Percentiles rank a stretch among this genome's conserved stretches.
Evolutionary conservation across 495 filamentous ascomycete species (phyloP).

Genomic region (Sordaria brevicollis): DNA sequence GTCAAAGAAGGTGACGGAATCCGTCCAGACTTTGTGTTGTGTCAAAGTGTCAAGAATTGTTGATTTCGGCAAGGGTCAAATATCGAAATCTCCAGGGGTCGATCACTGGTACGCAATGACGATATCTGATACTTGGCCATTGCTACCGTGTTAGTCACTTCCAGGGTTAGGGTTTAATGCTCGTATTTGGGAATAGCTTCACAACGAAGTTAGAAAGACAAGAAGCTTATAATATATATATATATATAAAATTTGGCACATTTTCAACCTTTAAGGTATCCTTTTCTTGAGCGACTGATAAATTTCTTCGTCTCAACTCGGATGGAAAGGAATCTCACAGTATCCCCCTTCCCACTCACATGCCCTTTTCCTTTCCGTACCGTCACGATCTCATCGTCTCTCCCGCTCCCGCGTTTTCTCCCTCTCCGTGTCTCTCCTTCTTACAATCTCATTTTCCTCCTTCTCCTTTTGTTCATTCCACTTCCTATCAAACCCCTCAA

Average conservation of each 20-base stretch:
- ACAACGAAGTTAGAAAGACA: too few species aligned
- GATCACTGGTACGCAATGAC: not conserved
- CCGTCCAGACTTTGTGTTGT: not conserved
- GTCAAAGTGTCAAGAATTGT: not conserved
- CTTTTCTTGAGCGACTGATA: too few species aligned
- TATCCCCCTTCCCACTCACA: not conserved
- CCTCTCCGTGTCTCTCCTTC: constrained; percentile 8
- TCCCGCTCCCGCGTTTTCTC: not conserved
- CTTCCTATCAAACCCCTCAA: constrained; percentile 27
- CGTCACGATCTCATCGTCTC: not conserved
- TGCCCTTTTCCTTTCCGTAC: not conserved
- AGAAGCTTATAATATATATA: too few species aligned
- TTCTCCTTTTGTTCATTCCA: constrained; percentile 18
- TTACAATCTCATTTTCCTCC: not conserved
- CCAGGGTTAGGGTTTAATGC: not conserved
- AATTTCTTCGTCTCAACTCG: too few species aligned
- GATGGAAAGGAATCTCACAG: too few species aligned
- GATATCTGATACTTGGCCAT: not conserved
- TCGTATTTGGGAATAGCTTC: too few species aligned
- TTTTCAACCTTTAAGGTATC: too few species aligned
- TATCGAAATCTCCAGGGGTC: not conserved
- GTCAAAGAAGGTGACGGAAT: not conserved
- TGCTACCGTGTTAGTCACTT: not conserved
- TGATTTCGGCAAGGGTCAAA: not conserved
- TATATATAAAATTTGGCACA: too few species aligned